Base-by-base conservation (phyloP, 2,329 filamentous ascomycete genomes). In the Calonectria pseudoreteaudii region DNA sequence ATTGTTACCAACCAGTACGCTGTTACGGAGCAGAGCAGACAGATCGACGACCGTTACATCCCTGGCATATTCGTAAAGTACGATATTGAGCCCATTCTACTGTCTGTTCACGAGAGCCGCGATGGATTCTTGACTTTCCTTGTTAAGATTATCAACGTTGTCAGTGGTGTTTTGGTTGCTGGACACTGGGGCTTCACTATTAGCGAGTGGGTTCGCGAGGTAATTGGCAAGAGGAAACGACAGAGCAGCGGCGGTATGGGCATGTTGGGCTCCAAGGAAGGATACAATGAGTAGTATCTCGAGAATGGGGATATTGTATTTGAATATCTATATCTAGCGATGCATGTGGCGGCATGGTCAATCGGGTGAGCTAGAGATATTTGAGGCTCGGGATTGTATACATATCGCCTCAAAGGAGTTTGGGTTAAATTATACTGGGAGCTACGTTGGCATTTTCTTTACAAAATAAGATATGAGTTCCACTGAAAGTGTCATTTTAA, bases 51-150 rank as follows among this genome's bases (percentile, higher is more conserved):
- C 80, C 92, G 88, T 79, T 76, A 88, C 72, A 91, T 98, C 0
- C 97, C 97, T 0, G 97, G 97, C 38, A 92, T 99, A 75, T 99
- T 98, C 84, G 94, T 99, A 90, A 99, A 98, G 87, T 99, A 98
- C 86, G 96, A 98, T 83, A 98, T 99, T 80, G 97, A 99, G 88
- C 97, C 97, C 1, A 96, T 99, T 80, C 87, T 97, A 83, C 88
- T 99, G 68, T 93, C 94, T 34, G 93, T 99, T 52, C 93, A 93
- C 75, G 96, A 98, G 86, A 92, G 92, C 81, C 92, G 95, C 81
- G 93, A 93, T 71, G 90, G 94, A 53, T 88, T 98, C 72, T 85
- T 98, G 77, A 88, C 90, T 30, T 91, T 99, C 79, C 74, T 96
- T 56, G 90, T 98, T 77, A 92, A 96, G 82, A 86, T 98, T 66